phyloP scores from a whole-genome alignment of 768 basidiomycete genomes.

The Auricularia heimuer region DNA sequence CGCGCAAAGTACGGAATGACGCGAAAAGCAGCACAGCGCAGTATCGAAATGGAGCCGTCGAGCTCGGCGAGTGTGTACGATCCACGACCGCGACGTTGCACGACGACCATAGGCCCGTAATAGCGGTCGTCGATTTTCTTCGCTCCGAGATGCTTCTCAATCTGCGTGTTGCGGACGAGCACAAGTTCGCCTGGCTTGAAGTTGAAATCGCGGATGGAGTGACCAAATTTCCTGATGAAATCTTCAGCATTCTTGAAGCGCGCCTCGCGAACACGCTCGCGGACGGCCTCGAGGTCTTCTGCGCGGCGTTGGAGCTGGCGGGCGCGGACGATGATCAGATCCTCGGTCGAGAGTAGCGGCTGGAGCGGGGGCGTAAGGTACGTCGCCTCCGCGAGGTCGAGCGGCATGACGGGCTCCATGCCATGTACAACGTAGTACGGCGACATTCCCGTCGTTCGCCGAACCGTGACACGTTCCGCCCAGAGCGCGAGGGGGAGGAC shows the following conservation, averaged over 20 bases:
- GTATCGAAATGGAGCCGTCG: conserved; percentile 9
- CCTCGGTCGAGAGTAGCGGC: conserved; percentile 8
- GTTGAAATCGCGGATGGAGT: conserved; percentile 13
- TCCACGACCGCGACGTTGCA: conserved; percentile 10
- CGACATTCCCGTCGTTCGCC: conserved; percentile 14
- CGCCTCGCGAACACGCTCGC: conserved; percentile 10
- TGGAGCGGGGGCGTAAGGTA: conserved; percentile 20
- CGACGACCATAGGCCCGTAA: conserved; percentile 28
- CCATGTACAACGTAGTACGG: conserved; percentile 20
- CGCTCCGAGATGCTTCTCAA: conserved; percentile 20
- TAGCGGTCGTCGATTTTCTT: conserved; percentile 21
- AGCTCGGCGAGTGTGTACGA: conserved; percentile 13
- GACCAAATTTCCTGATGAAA: conserved; percentile 15
- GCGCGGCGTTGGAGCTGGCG: conserved; percentile 18
- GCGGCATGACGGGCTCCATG: conserved; percentile 21
- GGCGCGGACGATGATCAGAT: conserved; percentile 17
- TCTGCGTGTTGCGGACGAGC: conserved; percentile 24
- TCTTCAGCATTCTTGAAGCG: conserved; percentile 16
- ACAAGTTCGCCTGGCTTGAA: conserved; percentile 26
- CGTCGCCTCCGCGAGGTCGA: conserved; percentile 23
- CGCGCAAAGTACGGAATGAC: conserved; percentile 1
- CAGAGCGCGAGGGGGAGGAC: conserved; percentile 15
- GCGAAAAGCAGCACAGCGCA: conserved; percentile 9
- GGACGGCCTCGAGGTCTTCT: conserved; percentile 14
- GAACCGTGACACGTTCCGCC: conserved; percentile 17